These are phyloP conservation scores for Lichtheimia ornata DNA, from an alignment of 371 early-diverging fungal species.

Conservation along the genomic window DNA sequence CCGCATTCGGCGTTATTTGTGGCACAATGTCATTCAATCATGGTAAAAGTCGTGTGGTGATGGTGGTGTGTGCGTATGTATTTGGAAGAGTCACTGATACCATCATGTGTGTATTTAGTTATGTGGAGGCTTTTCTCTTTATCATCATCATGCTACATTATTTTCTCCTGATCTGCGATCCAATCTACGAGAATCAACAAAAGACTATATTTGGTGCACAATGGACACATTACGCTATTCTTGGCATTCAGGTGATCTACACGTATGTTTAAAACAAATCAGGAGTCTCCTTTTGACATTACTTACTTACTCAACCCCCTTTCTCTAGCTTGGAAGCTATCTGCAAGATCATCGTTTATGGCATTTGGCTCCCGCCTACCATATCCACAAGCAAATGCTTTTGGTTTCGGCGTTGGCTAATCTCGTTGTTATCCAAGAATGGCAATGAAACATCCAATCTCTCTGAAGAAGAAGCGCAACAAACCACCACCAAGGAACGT, in stretches of 20 bases:
- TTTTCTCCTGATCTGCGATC: conserved; percentile 56
- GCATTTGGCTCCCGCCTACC: conserved; percentile 40
- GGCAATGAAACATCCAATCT: too few species aligned
- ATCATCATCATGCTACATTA: conserved; percentile 53
- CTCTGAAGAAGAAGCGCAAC: background rate
- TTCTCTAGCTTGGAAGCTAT: conserved; percentile 27
- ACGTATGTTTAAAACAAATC: conserved; percentile 30
- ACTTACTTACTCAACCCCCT: background rate
- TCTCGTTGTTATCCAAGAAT: too few species aligned
- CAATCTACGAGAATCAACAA: conserved; percentile 44
- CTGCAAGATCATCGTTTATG: conserved; percentile 50
- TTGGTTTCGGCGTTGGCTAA: too few species aligned
- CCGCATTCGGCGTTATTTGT: conserved; percentile 26
- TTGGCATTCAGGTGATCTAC: conserved; percentile 52
- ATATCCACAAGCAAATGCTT: too few species aligned
- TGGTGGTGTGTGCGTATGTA: background rate
- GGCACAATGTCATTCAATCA: conserved; percentile 33
- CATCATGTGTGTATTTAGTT: conserved; percentile 6
- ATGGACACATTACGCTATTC: conserved; percentile 52
- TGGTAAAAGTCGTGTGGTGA: conserved; percentile 28
- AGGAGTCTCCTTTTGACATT: background rate
- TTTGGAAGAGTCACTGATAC: background rate
- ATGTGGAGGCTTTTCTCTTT: conserved; percentile 45
- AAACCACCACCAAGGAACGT: background rate
- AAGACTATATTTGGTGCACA: conserved; percentile 49